phyloP scores from a whole-genome alignment of 1,284 basidiomycete genomes.

The Puccinia hordei region DNA sequence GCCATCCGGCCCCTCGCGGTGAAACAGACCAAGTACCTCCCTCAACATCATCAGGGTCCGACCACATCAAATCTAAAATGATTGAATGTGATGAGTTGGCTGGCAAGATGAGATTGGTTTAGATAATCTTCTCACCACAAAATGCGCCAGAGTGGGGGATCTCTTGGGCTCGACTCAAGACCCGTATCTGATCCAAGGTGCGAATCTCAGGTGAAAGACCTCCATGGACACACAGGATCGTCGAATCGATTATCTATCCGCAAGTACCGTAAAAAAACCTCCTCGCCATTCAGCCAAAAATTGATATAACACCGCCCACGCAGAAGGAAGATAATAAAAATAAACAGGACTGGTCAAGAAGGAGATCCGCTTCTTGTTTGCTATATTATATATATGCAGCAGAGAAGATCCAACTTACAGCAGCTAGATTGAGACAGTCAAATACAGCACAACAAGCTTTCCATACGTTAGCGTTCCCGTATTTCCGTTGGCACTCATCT shows the following conservation, averaged over 20 bases:
- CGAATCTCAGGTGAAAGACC: conserved; percentile 89
- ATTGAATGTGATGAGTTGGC: background rate
- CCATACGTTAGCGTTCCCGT: conserved; percentile 90
- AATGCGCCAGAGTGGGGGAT: conserved; percentile 97
- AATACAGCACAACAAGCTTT: conserved; percentile 94
- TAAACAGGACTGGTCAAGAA: background rate
- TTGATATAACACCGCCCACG: too few species aligned
- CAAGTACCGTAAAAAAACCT: background rate
- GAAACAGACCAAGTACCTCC: conserved; percentile 87
- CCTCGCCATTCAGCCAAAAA: conserved; percentile 4
- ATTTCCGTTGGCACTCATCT: conserved; percentile 97
- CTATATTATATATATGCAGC: background rate
- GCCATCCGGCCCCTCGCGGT: conserved; percentile 90
- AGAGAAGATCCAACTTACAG: conserved; percentile 65
- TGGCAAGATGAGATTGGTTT: conserved; percentile 5
- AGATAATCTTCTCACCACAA: conserved; percentile 68
- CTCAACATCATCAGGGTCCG: conserved; percentile 85
- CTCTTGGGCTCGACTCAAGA: conserved; percentile 86
- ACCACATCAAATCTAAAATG: conserved; percentile 87
- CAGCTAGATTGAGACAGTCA: conserved; percentile 89
- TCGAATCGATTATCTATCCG: conserved; percentile 83
- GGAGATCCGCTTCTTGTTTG: background rate
- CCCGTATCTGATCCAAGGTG: conserved; percentile 86
- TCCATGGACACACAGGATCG: conserved; percentile 87
- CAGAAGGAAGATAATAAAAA: background rate